Base-by-base conservation (phyloP, 2,329 filamentous ascomycete genomes). In the Endoconidiophora laricicola region DNA sequence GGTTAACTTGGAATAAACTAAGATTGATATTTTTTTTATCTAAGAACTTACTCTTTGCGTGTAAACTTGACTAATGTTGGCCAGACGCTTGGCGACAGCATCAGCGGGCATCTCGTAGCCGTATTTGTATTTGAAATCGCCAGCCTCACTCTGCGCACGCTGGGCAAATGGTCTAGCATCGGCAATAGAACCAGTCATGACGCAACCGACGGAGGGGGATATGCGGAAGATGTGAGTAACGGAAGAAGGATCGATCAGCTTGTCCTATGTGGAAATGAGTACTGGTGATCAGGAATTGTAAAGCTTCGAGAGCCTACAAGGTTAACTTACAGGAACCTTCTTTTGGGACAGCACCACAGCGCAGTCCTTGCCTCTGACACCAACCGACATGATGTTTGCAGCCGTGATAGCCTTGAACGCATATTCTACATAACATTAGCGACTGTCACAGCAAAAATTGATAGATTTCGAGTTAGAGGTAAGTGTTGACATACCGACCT, bases 21-120 rank as follows among this genome's bases (percentile, higher is more conserved):
- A 48, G 7, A 6, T 18, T 18, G 14, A 16, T 10, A 18, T 18
- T 18, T 18, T 18, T 18, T 18, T 18, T 2, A 18, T 18, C 16
- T 18, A 38, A 47, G 50, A 50, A 59, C 69, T 63, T 65, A 96
- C 91, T 66, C 87, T 75, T 71, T 98, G 91, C 59, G 91, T 98
- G 69, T 96, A 98, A 57, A 98, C 91, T 69, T 98, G 91, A 68
- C 86, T 95, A 72, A 98, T 95, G 69, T 98, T 98, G 64, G 91
- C 91, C 68, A 98, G 72, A 63, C 91, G 79, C 78, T 98, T 98
- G 57, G 91, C 86, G 61, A 98, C 70, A 48, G 87, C 91, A 68
- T 98, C 91, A 66, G 87, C 94, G 54, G 91, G 91, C 91, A 98
- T 98, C 74, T 98, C 91, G 68, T 98, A 98, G 61, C 91, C 91